phyloP scores from a whole-genome alignment of 108 stramenopile genomes.

The Aureococcus anophagefferens region DNA sequence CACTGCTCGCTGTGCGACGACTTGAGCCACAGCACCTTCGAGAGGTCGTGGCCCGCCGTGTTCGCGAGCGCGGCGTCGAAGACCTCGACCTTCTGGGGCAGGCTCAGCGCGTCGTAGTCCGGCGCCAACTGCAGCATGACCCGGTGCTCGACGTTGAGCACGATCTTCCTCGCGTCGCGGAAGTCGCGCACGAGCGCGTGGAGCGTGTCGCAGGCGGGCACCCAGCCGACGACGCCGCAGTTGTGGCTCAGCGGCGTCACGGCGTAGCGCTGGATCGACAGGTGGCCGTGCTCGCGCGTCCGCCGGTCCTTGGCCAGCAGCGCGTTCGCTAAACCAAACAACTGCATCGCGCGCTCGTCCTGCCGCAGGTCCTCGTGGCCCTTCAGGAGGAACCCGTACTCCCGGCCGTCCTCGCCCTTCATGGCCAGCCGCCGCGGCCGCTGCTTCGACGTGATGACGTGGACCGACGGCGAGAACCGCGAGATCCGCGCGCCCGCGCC shows the following conservation, averaged over 20 bases:
- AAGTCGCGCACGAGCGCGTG: conserved; percentile 90
- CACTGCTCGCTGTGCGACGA: conserved; percentile 88
- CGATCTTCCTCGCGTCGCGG: conserved; percentile 70
- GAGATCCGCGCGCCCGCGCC: conserved; percentile 81
- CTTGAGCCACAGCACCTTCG: conserved; percentile 92
- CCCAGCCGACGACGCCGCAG: conserved; percentile 96
- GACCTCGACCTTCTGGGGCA: conserved; percentile 95
- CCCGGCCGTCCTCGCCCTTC: conserved; percentile 85
- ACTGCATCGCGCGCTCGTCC: conserved; percentile 99
- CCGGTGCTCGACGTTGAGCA: conserved; percentile 85
- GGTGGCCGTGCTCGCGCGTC: conserved; percentile 66
- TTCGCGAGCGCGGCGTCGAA: conserved; percentile 75
- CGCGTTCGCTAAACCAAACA: conserved; percentile 96
- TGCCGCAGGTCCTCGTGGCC: conserved; percentile 98
- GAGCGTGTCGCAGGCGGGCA: conserved; percentile 92
- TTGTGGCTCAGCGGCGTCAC: conserved; percentile 93
- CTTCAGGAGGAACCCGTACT: conserved; percentile 96
- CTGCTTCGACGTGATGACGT: conserved; percentile 95
- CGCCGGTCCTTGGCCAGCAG: conserved; percentile 83
- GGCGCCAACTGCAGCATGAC: conserved; percentile 78
- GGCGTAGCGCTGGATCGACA: conserved; percentile 89
- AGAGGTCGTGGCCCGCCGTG: conserved; percentile 83
- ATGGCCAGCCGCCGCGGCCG: conserved; percentile 91
- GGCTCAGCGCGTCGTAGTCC: conserved; percentile 82
- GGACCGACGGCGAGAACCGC: conserved; percentile 64